Evolutionary conservation across 2,329 filamentous ascomycete genomes (phyloP).

Genomic region (Talaromyces amestolkiae): DNA sequence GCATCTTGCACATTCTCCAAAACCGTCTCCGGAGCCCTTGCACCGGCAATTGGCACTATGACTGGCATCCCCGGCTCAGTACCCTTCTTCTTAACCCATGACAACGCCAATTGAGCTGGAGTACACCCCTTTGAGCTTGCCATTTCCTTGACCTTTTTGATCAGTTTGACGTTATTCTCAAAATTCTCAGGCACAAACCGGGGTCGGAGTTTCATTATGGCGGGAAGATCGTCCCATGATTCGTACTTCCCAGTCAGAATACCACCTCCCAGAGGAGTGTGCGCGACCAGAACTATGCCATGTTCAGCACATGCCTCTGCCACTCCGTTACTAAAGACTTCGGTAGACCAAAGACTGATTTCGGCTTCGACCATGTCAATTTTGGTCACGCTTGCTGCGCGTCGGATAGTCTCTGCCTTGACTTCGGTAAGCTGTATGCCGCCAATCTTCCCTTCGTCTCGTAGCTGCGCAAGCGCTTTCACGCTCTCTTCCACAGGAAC

Average conservation of each 20-base stretch:
- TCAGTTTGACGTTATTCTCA: slow-evolving; percentile 50
- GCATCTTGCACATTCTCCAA: slow-evolving; percentile 42
- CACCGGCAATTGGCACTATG: slow-evolving; percentile 39
- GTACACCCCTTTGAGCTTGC: slow-evolving; percentile 45
- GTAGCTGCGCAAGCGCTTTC: slow-evolving; percentile 36
- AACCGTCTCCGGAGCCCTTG: slow-evolving; percentile 31
- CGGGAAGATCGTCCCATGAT: slow-evolving; percentile 46
- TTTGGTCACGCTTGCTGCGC: slow-evolving; percentile 49
- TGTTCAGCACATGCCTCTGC: slow-evolving; percentile 57
- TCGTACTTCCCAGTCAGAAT: slow-evolving; percentile 53
- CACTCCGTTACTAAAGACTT: slow-evolving; percentile 59
- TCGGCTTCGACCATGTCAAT: slow-evolving; percentile 62
- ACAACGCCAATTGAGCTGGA: slow-evolving; percentile 49
- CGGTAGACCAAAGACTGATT: slow-evolving; percentile 56
- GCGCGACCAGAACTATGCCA: slow-evolving; percentile 58
- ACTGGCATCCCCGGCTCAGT: slow-evolving; percentile 47
- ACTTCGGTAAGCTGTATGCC: slow-evolving; percentile 46
- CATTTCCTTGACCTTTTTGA: slow-evolving; percentile 45
- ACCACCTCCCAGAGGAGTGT: slow-evolving; percentile 60
- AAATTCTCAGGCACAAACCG: slow-evolving; percentile 54
- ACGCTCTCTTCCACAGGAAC: slow-evolving; percentile 50
- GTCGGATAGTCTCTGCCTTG: slow-evolving; percentile 44
- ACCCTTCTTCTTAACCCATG: slow-evolving; percentile 48
- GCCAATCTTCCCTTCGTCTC: slow-evolving; percentile 45
- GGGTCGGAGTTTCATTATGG: slow-evolving; percentile 47